Percentiles rank a stretch among this genome's conserved stretches.
These are phyloP conservation scores for Colletotrichum destructivum DNA, from an alignment of 2,329 filamentous ascomycete genomes.

Conservation along the genomic window DNA sequence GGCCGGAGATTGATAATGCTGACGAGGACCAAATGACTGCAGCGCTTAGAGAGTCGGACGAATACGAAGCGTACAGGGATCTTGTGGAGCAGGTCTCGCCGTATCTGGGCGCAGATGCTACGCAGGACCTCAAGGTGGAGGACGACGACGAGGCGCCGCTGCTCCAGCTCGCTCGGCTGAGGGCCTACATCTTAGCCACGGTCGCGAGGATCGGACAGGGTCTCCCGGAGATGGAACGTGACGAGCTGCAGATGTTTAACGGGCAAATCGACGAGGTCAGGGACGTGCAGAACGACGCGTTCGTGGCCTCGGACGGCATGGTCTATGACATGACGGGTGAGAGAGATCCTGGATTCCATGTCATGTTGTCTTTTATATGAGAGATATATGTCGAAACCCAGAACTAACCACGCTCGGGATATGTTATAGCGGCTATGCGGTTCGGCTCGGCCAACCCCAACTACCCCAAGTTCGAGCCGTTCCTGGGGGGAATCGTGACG, in stretches of 20 bases:
- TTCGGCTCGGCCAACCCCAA: conserved; percentile 9
- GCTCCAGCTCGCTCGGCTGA: not conserved
- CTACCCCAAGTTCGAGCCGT: conserved; percentile 8
- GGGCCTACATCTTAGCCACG: conserved; percentile 19
- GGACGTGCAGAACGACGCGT: conserved; percentile 14
- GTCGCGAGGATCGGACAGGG: not conserved
- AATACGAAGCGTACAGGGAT: not conserved
- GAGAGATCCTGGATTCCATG: not conserved
- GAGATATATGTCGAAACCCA: not conserved
- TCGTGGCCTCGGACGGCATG: conserved; percentile 20
- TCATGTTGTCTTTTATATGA: not conserved
- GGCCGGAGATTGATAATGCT: not conserved
- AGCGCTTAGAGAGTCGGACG: conserved; percentile 16
- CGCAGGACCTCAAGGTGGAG: not conserved
- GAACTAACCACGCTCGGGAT: not conserved
- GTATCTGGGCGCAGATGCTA: conserved; percentile 27
- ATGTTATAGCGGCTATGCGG: conserved; percentile 1
- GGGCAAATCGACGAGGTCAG: conserved; percentile 3
- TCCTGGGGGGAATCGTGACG: conserved; percentile 5
- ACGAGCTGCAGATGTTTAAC: conserved; percentile 13
- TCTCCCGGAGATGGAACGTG: not conserved
- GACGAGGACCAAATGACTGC: not conserved
- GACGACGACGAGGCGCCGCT: conserved; percentile 15
- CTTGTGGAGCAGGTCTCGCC: not conserved
- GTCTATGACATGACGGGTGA: conserved; percentile 43